Base-by-base conservation (phyloP, 495 filamentous ascomycete species). In the Entonaema liquescens region DNA sequence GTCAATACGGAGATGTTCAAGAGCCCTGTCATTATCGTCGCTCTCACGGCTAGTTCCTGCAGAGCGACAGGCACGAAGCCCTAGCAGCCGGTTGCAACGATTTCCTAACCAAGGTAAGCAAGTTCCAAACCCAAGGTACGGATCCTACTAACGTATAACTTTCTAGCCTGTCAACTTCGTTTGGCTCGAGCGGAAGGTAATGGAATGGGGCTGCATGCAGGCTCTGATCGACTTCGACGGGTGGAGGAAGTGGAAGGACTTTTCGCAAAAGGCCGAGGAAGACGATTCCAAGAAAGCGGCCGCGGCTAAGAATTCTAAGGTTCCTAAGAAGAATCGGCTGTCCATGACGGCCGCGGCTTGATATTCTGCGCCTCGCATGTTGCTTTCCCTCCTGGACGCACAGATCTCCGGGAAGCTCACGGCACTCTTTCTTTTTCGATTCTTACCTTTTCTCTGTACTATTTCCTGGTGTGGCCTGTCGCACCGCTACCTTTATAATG, bases 161-260 rank as follows among this genome's bases (percentile, higher is more conserved):
- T 49, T 36, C 12, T 65, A 97, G 93, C 95, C 95, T 23, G 94
- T 99, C 58, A 96, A 95, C 71, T 98, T 98, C 75, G 94, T 96
- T 64, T 99, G 95, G 95, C 86, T 99, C 13, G 92, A 97, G 74
- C 89, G 95, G 42, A 99, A 99, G 77, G 93, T 98, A 42, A 97
- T 95, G 77, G 95, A 99, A 87, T 99, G 95, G 95, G 95, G 95
- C 69, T 99, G 95, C 82, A 98, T 99, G 91, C 95, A 98, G 84
- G 96, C 96, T 19, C 83, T 99, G 59, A 99, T 99, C 79, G 95
- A 99, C 83, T 98, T 94, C 73, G 95, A 98, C 75, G 95, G 95
- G 59, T 99, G 95, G 95, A 89, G 94, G 47, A 92, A 94, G 79
- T 99, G 95, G 95, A 97, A 97, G 74, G 90, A 93, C 68, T 94